A percentile compares a stretch with the other conserved stretches of the same genome.
Conservation (phyloP, 2,329 filamentous ascomycete genomes). For the Capronia americana region DNA sequence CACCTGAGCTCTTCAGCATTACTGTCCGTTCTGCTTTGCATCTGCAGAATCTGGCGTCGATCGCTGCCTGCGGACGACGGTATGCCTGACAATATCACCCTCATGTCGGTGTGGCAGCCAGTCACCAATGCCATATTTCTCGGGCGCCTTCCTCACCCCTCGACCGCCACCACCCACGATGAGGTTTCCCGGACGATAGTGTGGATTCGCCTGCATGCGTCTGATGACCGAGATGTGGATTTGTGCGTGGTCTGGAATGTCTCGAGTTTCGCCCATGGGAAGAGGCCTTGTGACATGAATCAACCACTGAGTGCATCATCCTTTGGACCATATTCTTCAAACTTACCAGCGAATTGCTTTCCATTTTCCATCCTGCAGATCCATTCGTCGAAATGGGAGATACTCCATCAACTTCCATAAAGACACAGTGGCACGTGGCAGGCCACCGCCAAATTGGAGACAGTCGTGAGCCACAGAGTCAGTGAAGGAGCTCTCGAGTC, state of each 20-base stretch:
- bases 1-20: background rate
- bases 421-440: constrained; percentile 62
- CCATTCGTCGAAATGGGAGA: constrained; percentile 80
- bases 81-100: constrained; percentile 72
- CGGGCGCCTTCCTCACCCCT: constrained; percentile 67
- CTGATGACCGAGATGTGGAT: constrained; percentile 78
- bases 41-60: background rate
- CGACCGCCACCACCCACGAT: constrained; percentile 80
- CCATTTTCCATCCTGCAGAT: constrained; percentile 68
- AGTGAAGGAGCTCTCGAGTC: constrained; percentile 59
- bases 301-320: background rate
- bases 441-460: constrained; percentile 67
- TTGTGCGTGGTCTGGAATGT: constrained; percentile 72
- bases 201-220: constrained; percentile 68
- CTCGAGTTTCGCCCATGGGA: constrained; percentile 76
- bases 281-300: constrained; percentile 58
- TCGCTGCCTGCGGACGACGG: constrained; percentile 22
- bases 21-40: background rate
- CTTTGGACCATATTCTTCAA: background rate
- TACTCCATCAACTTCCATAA: constrained; percentile 83
- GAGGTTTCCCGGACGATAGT: constrained; percentile 77
- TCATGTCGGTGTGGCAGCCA: constrained; percentile 71
- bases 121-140: constrained; percentile 70
- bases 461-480: constrained; percentile 71
- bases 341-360: constrained; percentile 73